These are phyloP conservation scores for Suillus variegatus DNA, from an alignment of 768 basidiomycete genomes.

Conservation along the genomic window DNA sequence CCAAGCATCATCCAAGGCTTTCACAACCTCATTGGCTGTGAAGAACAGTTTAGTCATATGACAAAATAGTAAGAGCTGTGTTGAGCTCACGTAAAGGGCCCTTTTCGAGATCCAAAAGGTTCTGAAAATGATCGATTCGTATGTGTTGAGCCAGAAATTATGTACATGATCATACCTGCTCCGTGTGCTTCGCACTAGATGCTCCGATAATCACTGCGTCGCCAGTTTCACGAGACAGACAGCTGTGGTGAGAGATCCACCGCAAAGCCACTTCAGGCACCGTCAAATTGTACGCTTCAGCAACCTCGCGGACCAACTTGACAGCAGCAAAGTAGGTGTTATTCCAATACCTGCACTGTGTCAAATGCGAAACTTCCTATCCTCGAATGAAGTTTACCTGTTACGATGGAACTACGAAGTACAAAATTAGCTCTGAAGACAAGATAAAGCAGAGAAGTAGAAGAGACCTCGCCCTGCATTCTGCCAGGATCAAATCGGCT, in stretches of 20 bases:
- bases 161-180: slow-evolving; percentile 36
- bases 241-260: slow-evolving; percentile 52
- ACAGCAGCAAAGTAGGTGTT: slow-evolving; percentile 53
- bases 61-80: not conserved
- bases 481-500: slow-evolving; percentile 56
- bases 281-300: slow-evolving; percentile 52
- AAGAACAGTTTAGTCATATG: not conserved
- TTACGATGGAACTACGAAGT: slow-evolving; percentile 36
- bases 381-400: slow-evolving; percentile 35
- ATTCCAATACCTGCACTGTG: slow-evolving; percentile 49
- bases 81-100: slow-evolving; percentile 49
- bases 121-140: slow-evolving; percentile 27
- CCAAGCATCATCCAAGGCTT: slow-evolving; percentile 56
- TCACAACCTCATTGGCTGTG: slow-evolving; percentile 51
- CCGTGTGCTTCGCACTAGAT: slow-evolving; percentile 50
- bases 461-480: slow-evolving; percentile 46
- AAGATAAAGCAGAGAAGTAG: not conserved
- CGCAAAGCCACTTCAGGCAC: slow-evolving; percentile 48
- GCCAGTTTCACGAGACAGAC: slow-evolving; percentile 45
- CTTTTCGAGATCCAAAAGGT: slow-evolving; percentile 54
- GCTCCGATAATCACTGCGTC: slow-evolving; percentile 49
- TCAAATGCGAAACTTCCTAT: not conserved
- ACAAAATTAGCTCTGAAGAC: not conserved
- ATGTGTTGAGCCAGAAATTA: not conserved
- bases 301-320: slow-evolving; percentile 42